Conservation (phyloP, 352 stramenopile genomes). For the Thalassiosira livingstoniorum region DNA sequence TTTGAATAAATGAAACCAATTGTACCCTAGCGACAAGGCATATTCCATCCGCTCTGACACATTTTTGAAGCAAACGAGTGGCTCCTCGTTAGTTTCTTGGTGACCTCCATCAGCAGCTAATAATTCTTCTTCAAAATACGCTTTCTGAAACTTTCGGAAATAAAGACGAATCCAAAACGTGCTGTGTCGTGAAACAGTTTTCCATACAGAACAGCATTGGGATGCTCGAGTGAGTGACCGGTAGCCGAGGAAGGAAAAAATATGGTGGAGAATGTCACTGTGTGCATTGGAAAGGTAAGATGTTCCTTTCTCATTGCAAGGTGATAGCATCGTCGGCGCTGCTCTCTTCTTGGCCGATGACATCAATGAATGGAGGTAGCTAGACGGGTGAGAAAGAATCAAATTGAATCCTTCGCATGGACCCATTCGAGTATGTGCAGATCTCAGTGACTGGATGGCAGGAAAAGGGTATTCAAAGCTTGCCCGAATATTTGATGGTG, state of each 20-base stretch:
- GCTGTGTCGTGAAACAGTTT: not conserved
- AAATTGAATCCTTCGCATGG: slow-evolving; percentile 32
- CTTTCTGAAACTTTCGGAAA: slow-evolving; percentile 38
- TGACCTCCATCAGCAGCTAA: not conserved
- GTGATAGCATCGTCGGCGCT: not conserved
- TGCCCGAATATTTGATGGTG: not conserved
- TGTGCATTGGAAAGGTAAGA: slow-evolving; percentile 20
- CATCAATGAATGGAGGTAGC: slow-evolving; percentile 7
- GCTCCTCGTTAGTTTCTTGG: not conserved
- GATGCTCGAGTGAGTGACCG: slow-evolving; percentile 52
- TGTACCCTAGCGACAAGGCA: slow-evolving; percentile 33
- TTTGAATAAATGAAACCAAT: slow-evolving; percentile 57
- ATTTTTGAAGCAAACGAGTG: not conserved
- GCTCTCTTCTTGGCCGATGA: not conserved
- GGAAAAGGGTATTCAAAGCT: slow-evolving; percentile 12
- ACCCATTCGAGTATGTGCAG: slow-evolving; percentile 35
- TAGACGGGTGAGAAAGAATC: slow-evolving; percentile 38
- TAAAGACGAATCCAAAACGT: slow-evolving; percentile 43
- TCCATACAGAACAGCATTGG: slow-evolving; percentile 44
- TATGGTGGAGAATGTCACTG: slow-evolving; percentile 27
- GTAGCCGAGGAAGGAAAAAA: slow-evolving; percentile 56
- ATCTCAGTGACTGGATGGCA: slow-evolving; percentile 26
- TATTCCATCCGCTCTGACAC: not conserved
- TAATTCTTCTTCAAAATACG: slow-evolving; percentile 44
- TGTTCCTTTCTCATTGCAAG: not conserved